Conservation (phyloP, 108 stramenopile genomes). For the Nitzschia inconspicua region DNA sequence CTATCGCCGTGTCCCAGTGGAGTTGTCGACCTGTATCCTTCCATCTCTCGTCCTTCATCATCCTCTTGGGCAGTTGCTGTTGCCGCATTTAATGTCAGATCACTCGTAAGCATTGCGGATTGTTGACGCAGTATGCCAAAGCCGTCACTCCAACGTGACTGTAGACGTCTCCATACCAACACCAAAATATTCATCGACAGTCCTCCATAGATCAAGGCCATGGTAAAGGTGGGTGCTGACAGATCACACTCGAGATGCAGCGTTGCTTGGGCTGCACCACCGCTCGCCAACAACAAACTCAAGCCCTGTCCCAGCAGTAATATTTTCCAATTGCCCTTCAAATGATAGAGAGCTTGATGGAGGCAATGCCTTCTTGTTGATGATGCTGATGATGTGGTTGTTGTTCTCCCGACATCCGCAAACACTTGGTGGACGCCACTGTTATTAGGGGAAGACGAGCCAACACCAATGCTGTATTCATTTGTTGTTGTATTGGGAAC, state of each 20-base stretch:
- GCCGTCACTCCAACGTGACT: not conserved
- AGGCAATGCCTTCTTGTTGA: too few relatives aligned
- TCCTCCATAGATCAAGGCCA: constrained; percentile 47
- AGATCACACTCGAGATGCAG: constrained; percentile 44
- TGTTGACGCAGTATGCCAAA: constrained; percentile 9
- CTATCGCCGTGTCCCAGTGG: not conserved
- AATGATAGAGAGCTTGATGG: too few relatives aligned
- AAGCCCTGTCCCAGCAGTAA: constrained; percentile 56
- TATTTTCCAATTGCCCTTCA: constrained; percentile 30
- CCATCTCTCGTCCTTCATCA: not conserved
- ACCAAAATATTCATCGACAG: constrained; percentile 26
- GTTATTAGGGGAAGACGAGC: too few relatives aligned
- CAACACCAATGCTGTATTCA: too few relatives aligned
- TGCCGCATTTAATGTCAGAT: not conserved
- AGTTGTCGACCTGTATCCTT: not conserved
- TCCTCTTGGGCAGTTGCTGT: not conserved
- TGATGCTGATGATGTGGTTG: too few relatives aligned
- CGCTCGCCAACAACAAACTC: constrained; percentile 44
- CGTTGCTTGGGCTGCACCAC: constrained; percentile 55
- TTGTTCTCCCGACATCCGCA: too few relatives aligned
- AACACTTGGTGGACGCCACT: too few relatives aligned
- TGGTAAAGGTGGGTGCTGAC: constrained; percentile 41
- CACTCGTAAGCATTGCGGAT: constrained; percentile 3
- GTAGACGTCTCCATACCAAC: not conserved
- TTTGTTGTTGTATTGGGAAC: too few relatives aligned